Evolutionary conservation across 2,329 filamentous ascomycete species (phyloP).

Genomic region (Tolypocladium cylindrosporum): DNA sequence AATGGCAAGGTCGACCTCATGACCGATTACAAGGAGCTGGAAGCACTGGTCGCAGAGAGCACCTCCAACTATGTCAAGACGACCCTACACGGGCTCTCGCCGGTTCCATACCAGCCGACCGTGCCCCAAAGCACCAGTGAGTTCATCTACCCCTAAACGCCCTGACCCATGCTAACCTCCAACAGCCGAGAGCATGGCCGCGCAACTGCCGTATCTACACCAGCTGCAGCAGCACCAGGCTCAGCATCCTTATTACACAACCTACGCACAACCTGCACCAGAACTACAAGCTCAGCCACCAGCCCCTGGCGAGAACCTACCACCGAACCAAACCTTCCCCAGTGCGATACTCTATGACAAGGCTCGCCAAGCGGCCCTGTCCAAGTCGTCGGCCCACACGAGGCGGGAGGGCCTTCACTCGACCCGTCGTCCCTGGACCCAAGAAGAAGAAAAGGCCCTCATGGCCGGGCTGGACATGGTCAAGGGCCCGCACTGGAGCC

Average conservation of each 20-base stretch:
- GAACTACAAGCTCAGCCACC: slow-evolving; percentile 19
- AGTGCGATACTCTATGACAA: slow-evolving; percentile 48
- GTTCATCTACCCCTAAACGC: neutral
- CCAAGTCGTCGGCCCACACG: slow-evolving; percentile 44
- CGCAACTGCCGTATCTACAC: slow-evolving; percentile 25
- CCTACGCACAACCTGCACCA: slow-evolving; percentile 23
- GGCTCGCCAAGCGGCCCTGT: slow-evolving; percentile 47
- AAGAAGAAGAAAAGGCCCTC: slow-evolving; percentile 80
- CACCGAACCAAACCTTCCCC: slow-evolving; percentile 46
- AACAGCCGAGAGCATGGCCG: slow-evolving; percentile 20
- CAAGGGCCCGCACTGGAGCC: slow-evolving; percentile 86
- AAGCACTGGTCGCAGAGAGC: slow-evolving; percentile 32
- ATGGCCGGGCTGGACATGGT: slow-evolving; percentile 84
- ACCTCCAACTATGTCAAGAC: slow-evolving; percentile 35
- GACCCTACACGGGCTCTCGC: slow-evolving; percentile 31
- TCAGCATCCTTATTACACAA: slow-evolving; percentile 23
- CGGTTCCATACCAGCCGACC: slow-evolving; percentile 31
- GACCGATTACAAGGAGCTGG: slow-evolving; percentile 31
- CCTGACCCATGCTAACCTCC: slow-evolving; percentile 1
- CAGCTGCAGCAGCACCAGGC: slow-evolving; percentile 27
- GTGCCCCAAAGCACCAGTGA: slow-evolving; percentile 28
- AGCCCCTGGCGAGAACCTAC: slow-evolving; percentile 29
- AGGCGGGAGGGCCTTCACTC: slow-evolving; percentile 48
- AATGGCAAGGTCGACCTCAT: slow-evolving; percentile 21
- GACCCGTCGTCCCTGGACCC: slow-evolving; percentile 72